Percentiles rank a stretch among this genome's conserved stretches.
phyloP scores from a whole-genome alignment of 441 rosid species.

The Bocquillonia castaneifolia region DNA sequence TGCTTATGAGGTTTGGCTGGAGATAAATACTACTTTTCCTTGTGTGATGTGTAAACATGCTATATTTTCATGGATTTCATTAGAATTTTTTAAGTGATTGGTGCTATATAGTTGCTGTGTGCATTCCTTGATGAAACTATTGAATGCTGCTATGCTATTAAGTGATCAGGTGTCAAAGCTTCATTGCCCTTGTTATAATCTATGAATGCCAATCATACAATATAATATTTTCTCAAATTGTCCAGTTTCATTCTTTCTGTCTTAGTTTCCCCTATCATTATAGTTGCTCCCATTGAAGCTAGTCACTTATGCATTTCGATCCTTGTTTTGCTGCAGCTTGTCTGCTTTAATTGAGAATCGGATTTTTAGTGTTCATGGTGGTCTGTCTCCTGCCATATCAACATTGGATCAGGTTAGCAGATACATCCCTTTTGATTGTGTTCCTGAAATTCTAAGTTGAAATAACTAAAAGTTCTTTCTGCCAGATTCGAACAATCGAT shows the following conservation, averaged over 20 bases:
- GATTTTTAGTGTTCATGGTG: constrained; percentile 87
- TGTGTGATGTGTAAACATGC: background rate
- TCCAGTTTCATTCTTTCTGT: background rate
- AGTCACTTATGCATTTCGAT: constrained; percentile 13
- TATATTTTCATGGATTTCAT: background rate
- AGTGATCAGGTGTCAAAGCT: background rate
- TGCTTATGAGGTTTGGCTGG: background rate
- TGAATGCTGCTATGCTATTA: background rate
- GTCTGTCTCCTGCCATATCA: constrained; percentile 77
- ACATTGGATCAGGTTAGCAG: constrained; percentile 76
- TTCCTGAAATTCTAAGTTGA: constrained; percentile 7
- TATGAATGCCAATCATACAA: background rate
- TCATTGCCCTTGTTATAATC: background rate
- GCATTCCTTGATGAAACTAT: background rate
- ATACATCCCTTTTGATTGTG: constrained; percentile 21
- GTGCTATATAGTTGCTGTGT: background rate
- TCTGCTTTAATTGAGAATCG: constrained; percentile 86
- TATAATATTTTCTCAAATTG: constrained; percentile 1
- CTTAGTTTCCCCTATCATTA: background rate
- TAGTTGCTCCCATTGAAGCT: constrained; percentile 1
- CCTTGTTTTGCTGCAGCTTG: constrained; percentile 45
- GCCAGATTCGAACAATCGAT: constrained; percentile 79
- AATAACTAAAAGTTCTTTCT: constrained; percentile 18
- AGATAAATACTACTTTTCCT: background rate
- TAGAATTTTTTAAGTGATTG: background rate